Base-by-base conservation (phyloP, 2,329 filamentous ascomycete species). In the Cordyceps militaris region DNA sequence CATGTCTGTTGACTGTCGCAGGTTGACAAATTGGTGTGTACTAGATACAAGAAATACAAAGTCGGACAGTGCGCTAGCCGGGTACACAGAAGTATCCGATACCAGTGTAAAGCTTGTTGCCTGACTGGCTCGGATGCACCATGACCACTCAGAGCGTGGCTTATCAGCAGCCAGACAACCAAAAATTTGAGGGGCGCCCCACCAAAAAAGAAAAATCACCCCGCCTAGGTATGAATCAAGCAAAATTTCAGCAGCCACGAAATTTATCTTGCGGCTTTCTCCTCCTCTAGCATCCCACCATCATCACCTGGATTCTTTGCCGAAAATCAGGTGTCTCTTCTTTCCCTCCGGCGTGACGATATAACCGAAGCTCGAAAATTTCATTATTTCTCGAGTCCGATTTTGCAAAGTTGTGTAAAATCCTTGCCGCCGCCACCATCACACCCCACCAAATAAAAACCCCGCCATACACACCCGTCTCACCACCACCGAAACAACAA, bases 161-260 rank as follows among this genome's bases (percentile, higher is more conserved):
- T 57, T 57, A 57, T 57, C 55, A 50, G 36, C 46, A 43, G 46
- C 19, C 36, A 50, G 28, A 42, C 23, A 36, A 34, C 52, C 43
- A 48, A 8, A 71, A 68, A 67, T 70, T 66, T 70, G 66, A 55
- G 53, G 66, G 59, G 59, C 63, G 69, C 70, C 71, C 71, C 71
- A 72, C 71, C 66, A 59, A 59, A 58, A 71, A 66, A 66, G 65
- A 71, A 71, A 72, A 69, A 71, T 68, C 70, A 73, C 71, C 71
- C 71, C 71, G 70, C 71, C 70, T 70, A n/a, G n/a, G n/a, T n/a
- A 66, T 63, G 57, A 59, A 51, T 24, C 51, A 59, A 42, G 43
- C 47, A 57, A 57, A 57, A 57, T 57, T 57, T 57, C 55, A 57
- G 46, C 55, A 44, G 53, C 55, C 47, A 50, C 55, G 55, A 57